Conservation (phyloP, 2,329 filamentous ascomycete species). For the Scolecobasidium constrictum region DNA sequence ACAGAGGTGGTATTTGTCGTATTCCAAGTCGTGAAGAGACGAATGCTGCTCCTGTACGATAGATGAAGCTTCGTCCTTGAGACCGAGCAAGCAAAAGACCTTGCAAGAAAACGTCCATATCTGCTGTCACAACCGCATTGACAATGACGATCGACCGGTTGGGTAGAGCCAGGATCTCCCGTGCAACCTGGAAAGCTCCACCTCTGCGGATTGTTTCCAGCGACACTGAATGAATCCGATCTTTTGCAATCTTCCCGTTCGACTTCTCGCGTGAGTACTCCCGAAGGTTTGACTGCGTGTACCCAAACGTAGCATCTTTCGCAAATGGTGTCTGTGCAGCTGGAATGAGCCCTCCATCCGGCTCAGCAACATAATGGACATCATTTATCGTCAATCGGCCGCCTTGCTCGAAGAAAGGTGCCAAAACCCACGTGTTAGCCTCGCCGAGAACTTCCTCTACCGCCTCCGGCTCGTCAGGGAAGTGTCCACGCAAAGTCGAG, state of each 20-base stretch:
- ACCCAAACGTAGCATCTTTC: slow-evolving; percentile 47
- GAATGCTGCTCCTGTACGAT: slow-evolving; percentile 36
- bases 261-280: slow-evolving; percentile 47
- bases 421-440: slow-evolving; percentile 43
- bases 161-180: slow-evolving; percentile 19
- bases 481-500: slow-evolving; percentile 46
- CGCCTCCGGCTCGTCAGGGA: slow-evolving; percentile 44
- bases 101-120: slow-evolving; percentile 44
- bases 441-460: slow-evolving; percentile 39
- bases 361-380: slow-evolving; percentile 47
- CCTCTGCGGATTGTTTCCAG: background rate
- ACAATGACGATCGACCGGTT: slow-evolving; percentile 36
- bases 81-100: slow-evolving; percentile 33
- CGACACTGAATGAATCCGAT: slow-evolving; percentile 20
- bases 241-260: slow-evolving; percentile 27
- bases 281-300: slow-evolving; percentile 40
- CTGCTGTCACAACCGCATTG: slow-evolving; percentile 43
- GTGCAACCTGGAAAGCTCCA: background rate
- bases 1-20: slow-evolving; percentile 38
- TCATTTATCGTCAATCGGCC: slow-evolving; percentile 46
- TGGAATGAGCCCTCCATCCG: slow-evolving; percentile 34
- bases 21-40: slow-evolving; percentile 43
- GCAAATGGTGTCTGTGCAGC: slow-evolving; percentile 46
- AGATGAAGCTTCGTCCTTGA: slow-evolving; percentile 32
- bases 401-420: slow-evolving; percentile 50